Evolutionary conservation across 768 basidiomycete genomes (phyloP).

Genomic region (Pseudohyphozyma bogoriensis): DNA sequence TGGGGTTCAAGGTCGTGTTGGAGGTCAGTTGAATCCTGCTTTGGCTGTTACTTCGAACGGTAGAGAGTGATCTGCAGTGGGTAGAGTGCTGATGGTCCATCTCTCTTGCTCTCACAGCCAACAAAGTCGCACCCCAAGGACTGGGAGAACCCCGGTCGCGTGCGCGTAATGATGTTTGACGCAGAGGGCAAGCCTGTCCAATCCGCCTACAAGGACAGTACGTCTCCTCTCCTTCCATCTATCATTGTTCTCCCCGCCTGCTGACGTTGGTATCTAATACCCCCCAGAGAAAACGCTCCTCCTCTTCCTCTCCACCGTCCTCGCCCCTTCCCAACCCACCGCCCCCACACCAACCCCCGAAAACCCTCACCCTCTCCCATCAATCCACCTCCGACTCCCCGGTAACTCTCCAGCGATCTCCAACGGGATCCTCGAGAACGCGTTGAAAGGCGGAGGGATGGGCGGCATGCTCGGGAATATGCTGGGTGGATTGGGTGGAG

Average conservation of each 20-base stretch:
- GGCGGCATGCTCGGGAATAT: slow-evolving; percentile 29
- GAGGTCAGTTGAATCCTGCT: slow-evolving; percentile 50
- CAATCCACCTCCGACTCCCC: slow-evolving; percentile 33
- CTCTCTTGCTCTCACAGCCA: slow-evolving; percentile 36
- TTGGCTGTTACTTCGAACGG: background rate
- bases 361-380: slow-evolving; percentile 12
- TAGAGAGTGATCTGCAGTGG: background rate
- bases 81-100: background rate
- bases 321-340: slow-evolving; percentile 18
- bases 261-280: background rate
- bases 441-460: slow-evolving; percentile 26
- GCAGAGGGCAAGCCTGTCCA: slow-evolving; percentile 37
- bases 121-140: slow-evolving; percentile 85
- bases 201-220: slow-evolving; percentile 40
- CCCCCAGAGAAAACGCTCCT: slow-evolving; percentile 24
- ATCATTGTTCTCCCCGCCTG: background rate
- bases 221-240: slow-evolving; percentile 17
- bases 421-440: slow-evolving; percentile 27
- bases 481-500: slow-evolving; percentile 14
- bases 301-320: slow-evolving; percentile 12
- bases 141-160: slow-evolving; percentile 96
- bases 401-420: slow-evolving; percentile 30
- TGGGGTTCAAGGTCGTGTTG: slow-evolving; percentile 71
- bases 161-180: slow-evolving; percentile 57
- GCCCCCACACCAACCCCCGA: slow-evolving; percentile 32